Conservation (phyloP, 176 grass and related monocot genomes). For the Rhynchospora pubera region DNA sequence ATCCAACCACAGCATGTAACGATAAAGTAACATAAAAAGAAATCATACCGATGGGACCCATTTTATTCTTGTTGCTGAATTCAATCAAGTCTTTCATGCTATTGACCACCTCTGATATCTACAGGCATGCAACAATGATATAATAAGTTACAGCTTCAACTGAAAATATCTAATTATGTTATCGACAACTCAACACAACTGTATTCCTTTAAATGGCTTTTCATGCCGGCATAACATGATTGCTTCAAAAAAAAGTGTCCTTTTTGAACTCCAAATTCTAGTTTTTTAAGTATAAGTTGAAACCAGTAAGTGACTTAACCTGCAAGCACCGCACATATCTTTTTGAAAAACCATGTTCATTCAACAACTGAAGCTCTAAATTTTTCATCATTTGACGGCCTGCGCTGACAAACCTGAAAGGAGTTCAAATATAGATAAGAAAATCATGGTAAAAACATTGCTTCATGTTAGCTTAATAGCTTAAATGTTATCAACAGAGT, state of each 20-base stretch:
- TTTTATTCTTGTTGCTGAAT: slow-evolving; percentile 72
- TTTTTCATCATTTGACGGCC: slow-evolving; percentile 79
- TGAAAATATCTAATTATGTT: too few relatives aligned
- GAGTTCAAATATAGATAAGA: background rate
- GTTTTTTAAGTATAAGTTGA: background rate
- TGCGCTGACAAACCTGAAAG: slow-evolving; percentile 66
- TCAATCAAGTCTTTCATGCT: slow-evolving; percentile 98
- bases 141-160: background rate
- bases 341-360: slow-evolving; percentile 96
- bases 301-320: slow-evolving; percentile 31
- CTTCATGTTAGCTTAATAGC: background rate
- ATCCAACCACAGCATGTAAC: background rate
- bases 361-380: slow-evolving; percentile 71
- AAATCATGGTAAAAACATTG: background rate
- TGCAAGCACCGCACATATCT: slow-evolving; percentile 94
- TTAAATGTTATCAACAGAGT: background rate
- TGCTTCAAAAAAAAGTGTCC: background rate
- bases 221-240: background rate
- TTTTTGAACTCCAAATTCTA: background rate
- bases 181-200: background rate
- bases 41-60: slow-evolving; percentile 70
- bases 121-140: slow-evolving; percentile 11
- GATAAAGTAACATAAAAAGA: background rate
- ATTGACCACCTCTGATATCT: slow-evolving; percentile 99
- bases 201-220: background rate